phyloP scores from a whole-genome alignment of 2,329 filamentous ascomycete species.

The Hymenoscyphus linearis region DNA sequence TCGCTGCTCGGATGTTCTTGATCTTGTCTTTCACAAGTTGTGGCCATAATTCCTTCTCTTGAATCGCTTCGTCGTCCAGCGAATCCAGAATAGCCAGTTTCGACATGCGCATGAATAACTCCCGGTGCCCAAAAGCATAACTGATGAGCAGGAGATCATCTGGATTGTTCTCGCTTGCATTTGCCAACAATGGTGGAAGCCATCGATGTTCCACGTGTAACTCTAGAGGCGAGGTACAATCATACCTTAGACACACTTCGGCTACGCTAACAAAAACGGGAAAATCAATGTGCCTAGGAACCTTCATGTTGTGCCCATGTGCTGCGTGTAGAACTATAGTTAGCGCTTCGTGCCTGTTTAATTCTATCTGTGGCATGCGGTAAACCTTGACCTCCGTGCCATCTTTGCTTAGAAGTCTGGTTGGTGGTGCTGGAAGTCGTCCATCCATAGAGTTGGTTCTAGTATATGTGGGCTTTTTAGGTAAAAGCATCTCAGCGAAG shows the following conservation, averaged over 20 bases:
- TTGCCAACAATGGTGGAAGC: slow-evolving; percentile 48
- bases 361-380: slow-evolving; percentile 48
- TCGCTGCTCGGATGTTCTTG: slow-evolving; percentile 43
- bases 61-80: slow-evolving; percentile 39
- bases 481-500: slow-evolving; percentile 44
- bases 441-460: slow-evolving; percentile 18
- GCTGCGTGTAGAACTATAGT: slow-evolving; percentile 47
- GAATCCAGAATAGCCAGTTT: slow-evolving; percentile 45
- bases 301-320: slow-evolving; percentile 42
- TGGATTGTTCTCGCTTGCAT: slow-evolving; percentile 41
- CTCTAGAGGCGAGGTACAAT: slow-evolving; percentile 47
- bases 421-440: slow-evolving; percentile 27
- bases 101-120: slow-evolving; percentile 45
- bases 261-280: slow-evolving; percentile 47
- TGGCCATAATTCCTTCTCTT: slow-evolving; percentile 41
- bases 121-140: slow-evolving; percentile 46
- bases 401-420: slow-evolving; percentile 38
- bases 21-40: slow-evolving; percentile 43
- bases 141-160: slow-evolving; percentile 47
- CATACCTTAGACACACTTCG: slow-evolving; percentile 45
- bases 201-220: slow-evolving; percentile 45
- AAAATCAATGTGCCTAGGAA: slow-evolving; percentile 44
- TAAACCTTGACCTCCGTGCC: slow-evolving; percentile 43
- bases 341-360: slow-evolving; percentile 38
- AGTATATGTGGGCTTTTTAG: slow-evolving; percentile 13